Conservation (phyloP, 225 moss, liverwort and hornwort species). For the Straminergon stramineum region DNA sequence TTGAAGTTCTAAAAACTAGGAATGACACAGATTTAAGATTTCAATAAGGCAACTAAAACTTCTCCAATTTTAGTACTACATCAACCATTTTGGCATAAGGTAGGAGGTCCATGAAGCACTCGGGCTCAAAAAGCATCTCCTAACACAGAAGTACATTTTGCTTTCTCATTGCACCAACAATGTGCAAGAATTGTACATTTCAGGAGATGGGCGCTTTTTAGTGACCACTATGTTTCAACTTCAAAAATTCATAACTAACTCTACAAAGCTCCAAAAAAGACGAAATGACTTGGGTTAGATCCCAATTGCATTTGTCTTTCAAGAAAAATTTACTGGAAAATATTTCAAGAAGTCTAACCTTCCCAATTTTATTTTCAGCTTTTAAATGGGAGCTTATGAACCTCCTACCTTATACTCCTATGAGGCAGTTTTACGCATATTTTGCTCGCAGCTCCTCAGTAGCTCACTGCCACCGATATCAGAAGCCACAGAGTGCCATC, state of each 20-base stretch:
- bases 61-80: too few species aligned
- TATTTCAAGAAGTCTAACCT: background rate
- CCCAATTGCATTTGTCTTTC: background rate
- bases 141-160: fast-evolving
- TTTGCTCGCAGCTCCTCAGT: background rate
- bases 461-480: background rate
- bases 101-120: background rate
- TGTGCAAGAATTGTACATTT: background rate
- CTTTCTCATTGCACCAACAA: background rate
- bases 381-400: background rate
- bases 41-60: too few species aligned
- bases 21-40: background rate
- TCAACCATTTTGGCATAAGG: fast-evolving
- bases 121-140: fast-evolving
- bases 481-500: background rate
- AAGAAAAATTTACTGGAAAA: background rate
- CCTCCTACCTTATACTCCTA: too few species aligned
- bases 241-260: background rate
- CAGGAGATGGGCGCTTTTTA: too few species aligned
- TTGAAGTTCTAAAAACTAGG: background rate
- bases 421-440: too few species aligned
- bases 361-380: background rate
- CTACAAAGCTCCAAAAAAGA: background rate
- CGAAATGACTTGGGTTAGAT: background rate
- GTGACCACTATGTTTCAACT: background rate